Evolutionary conservation across 306 rosid species (phyloP).

Genomic region (Malus sylvestris): DNA sequence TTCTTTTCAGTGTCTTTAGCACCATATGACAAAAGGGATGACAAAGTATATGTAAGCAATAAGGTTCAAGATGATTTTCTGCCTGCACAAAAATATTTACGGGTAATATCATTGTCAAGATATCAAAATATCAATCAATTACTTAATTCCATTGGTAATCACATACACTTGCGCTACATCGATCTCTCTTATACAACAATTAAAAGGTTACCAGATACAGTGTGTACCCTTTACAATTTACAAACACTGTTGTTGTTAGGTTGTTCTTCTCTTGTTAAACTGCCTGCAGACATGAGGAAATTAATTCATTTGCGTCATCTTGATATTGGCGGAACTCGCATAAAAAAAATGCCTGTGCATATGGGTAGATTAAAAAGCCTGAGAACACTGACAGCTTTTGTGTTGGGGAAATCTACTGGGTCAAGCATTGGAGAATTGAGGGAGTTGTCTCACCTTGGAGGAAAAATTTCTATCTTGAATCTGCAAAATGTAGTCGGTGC

Average conservation of each 20-base stretch:
- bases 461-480: not conserved
- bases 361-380: not conserved
- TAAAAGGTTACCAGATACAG: not conserved
- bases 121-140: not conserved
- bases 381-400: not conserved
- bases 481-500: constrained; percentile 3
- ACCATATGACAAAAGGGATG: accelerated
- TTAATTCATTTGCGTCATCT: not conserved
- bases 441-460: not conserved
- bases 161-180: not conserved
- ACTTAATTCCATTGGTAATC: not conserved
- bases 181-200: not conserved
- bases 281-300: not conserved
- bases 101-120: not conserved
- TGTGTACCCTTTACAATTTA: constrained; percentile 6
- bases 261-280: not conserved
- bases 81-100: not conserved
- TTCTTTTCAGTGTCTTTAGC: not conserved
- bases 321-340: accelerated
- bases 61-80: not conserved
- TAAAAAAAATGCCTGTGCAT: not conserved
- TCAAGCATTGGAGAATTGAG: not conserved
- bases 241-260: not conserved
- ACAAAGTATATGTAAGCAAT: not conserved
- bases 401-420: not conserved